phyloP scores from a whole-genome alignment of 768 basidiomycete species.

The Cubamyces lactineus region DNA sequence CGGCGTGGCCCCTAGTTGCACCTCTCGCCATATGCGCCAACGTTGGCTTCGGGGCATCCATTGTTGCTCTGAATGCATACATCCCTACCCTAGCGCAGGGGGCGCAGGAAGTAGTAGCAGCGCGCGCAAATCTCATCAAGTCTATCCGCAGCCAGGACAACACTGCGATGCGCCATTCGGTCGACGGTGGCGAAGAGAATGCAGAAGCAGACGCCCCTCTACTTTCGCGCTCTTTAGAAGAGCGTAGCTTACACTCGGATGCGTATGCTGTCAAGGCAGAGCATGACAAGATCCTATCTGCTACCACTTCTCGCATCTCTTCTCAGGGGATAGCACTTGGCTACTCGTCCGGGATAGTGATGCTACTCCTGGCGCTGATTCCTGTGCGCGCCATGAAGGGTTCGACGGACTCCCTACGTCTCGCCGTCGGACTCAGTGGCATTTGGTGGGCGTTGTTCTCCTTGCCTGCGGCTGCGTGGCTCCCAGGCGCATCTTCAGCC shows the following conservation, averaged over 20 bases:
- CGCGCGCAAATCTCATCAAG: constrained; percentile 39
- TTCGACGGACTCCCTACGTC: constrained; percentile 75
- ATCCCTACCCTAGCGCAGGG: constrained; percentile 73
- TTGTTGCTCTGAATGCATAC: constrained; percentile 91
- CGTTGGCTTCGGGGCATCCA: constrained; percentile 82
- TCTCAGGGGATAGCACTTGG: constrained; percentile 86
- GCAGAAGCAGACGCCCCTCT: constrained; percentile 22
- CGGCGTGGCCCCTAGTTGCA: constrained; percentile 70
- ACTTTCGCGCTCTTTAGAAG: background rate
- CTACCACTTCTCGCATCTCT: constrained; percentile 82
- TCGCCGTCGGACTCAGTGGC: constrained; percentile 85
- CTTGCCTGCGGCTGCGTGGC: constrained; percentile 74
- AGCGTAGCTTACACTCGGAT: constrained; percentile 17
- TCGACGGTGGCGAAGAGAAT: constrained; percentile 1
- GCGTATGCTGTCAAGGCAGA: constrained; percentile 29
- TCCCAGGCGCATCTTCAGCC: constrained; percentile 49
- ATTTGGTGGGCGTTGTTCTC: constrained; percentile 88
- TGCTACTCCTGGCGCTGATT: constrained; percentile 73
- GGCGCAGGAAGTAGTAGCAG: constrained; percentile 57
- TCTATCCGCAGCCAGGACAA: background rate
- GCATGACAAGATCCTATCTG: constrained; percentile 64
- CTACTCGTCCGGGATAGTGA: constrained; percentile 79
- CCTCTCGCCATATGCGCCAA: constrained; percentile 78
- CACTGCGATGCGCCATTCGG: background rate
- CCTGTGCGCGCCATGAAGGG: constrained; percentile 77